A percentile compares a stretch with the other conserved stretches of the same genome.
Conservation (phyloP, 202 grass and related monocot species). For the Zizania palustris region DNA sequence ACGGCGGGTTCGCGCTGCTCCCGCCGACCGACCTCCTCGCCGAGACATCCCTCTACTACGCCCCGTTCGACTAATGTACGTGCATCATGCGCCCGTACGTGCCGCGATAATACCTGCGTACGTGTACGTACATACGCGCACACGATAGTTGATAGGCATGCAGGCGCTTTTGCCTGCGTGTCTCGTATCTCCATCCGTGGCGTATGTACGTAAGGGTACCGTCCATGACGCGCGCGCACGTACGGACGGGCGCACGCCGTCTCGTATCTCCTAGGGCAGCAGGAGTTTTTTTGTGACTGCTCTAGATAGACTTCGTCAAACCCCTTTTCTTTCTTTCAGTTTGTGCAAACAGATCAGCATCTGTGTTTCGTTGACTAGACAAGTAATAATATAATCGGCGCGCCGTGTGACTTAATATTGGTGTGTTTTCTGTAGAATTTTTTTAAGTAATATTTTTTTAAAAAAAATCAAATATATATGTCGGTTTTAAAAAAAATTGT, state of each 20-base stretch:
- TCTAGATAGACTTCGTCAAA: background rate
- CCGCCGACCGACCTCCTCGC: conserved; percentile 46
- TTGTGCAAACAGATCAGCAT: conserved; percentile 1
- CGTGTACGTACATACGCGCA: conserved; percentile 48
- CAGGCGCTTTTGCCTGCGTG: background rate
- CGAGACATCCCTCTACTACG: conserved; percentile 54
- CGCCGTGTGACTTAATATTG: background rate
- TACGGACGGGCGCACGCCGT: background rate
- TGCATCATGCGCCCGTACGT: conserved; percentile 1
- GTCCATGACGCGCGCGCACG: background rate
- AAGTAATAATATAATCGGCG: conserved; percentile 8
- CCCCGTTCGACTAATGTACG: conserved; percentile 55
- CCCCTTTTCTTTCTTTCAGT: background rate
- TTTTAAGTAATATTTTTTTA: too few species aligned
- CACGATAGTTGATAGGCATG: background rate
- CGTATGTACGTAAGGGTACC: conserved; percentile 44
- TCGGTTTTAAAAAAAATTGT: too few species aligned
- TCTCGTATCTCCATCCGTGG: conserved; percentile 17
- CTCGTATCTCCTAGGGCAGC: too few species aligned
- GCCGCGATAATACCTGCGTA: conserved; percentile 21
- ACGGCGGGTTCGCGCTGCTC: conserved; percentile 50
- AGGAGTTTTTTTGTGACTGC: too few species aligned
- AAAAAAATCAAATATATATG: too few species aligned
- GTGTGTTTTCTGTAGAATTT: background rate
- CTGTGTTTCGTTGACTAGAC: background rate